A percentile compares a stretch with the other conserved stretches of the same genome.
phyloP scores from a whole-genome alignment of 495 filamentous ascomycete species.

The Evansstolkia leycettana region DNA sequence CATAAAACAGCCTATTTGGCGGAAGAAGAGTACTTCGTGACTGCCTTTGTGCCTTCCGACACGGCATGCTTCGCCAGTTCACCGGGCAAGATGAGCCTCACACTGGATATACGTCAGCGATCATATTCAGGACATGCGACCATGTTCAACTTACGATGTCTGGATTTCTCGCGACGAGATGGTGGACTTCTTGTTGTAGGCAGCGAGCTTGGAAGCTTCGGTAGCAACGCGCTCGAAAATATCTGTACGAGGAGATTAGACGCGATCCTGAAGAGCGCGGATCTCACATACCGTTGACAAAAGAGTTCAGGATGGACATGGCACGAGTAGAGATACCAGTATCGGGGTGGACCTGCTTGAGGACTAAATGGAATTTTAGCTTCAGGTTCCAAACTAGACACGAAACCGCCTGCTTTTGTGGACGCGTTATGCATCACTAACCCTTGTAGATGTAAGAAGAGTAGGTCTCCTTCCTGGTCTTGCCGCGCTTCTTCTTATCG shows the following conservation, averaged over 20 bases:
- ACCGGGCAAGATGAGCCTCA: conserved; percentile 92
- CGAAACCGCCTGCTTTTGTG: not conserved
- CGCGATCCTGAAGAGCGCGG: not conserved
- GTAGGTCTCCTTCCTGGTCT: conserved; percentile 99
- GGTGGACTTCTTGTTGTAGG: conserved; percentile 99
- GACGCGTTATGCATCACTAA: conserved; percentile 31
- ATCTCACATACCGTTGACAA: conserved; percentile 83
- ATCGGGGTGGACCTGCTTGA: conserved; percentile 99
- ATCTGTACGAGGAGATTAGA: conserved; percentile 39
- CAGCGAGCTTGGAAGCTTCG: conserved; percentile 96
- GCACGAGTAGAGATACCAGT: conserved; percentile 99
- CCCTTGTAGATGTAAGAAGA: conserved; percentile 99
- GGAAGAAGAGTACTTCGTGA: conserved; percentile 99
- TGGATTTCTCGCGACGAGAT: conserved; percentile 99
- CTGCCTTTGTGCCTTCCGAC: conserved; percentile 98
- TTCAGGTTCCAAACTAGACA: conserved; percentile 4
- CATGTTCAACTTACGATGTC: conserved; percentile 57
- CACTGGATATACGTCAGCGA: conserved; percentile 30
- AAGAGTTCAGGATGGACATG: conserved; percentile 99
- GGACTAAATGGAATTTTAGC: conserved; percentile 54
- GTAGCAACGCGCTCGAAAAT: conserved; percentile 99
- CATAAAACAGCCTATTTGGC: conserved; percentile 71
- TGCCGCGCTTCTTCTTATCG: conserved; percentile 99
- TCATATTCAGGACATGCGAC: conserved; percentile 5
- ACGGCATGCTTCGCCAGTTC: conserved; percentile 99